Evolutionary conservation across 2,329 filamentous ascomycete genomes (phyloP).

Genomic region (Knufia fluminis): DNA sequence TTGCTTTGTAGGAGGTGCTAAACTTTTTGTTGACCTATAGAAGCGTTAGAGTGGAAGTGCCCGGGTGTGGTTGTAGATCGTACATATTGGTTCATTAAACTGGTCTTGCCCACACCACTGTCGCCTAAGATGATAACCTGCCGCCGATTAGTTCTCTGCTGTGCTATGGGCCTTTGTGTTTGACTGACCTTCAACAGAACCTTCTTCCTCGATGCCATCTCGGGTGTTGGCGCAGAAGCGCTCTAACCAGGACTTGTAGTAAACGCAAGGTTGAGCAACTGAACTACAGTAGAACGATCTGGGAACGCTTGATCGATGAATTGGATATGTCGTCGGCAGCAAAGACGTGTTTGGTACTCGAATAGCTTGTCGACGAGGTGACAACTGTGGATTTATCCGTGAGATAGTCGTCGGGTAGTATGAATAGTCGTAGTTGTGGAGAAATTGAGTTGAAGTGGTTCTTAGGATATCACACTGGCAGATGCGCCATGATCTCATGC

Average conservation of each 20-base stretch:
- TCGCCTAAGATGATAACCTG: conserved; percentile 98
- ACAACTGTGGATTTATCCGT: no score
- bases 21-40: conserved; percentile 99
- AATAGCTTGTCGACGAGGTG: no score
- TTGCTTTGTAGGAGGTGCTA: conserved; percentile 98
- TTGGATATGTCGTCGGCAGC: no score
- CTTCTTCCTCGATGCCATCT: conserved; percentile 79
- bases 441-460: neutral
- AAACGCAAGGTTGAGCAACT: neutral
- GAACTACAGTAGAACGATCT: neutral
- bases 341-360: no score
- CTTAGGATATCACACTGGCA: conserved; percentile 1
- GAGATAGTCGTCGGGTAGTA: no score
- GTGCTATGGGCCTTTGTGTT: conserved; percentile 3
- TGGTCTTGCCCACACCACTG: conserved; percentile 98
- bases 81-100: conserved; percentile 99
- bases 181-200: conserved; percentile 69
- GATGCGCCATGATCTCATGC: neutral
- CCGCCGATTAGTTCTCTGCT: conserved; percentile 11
- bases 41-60: conserved; percentile 13
- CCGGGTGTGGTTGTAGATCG: conserved; percentile 29
- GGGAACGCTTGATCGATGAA: neutral
- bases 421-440: neutral
- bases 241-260: neutral
- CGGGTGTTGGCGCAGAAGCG: neutral